A percentile compares a stretch with the other conserved stretches of the same genome.
Conservation (phyloP, 2,329 filamentous ascomycete genomes). For the Zymoseptoria passerinii region DNA sequence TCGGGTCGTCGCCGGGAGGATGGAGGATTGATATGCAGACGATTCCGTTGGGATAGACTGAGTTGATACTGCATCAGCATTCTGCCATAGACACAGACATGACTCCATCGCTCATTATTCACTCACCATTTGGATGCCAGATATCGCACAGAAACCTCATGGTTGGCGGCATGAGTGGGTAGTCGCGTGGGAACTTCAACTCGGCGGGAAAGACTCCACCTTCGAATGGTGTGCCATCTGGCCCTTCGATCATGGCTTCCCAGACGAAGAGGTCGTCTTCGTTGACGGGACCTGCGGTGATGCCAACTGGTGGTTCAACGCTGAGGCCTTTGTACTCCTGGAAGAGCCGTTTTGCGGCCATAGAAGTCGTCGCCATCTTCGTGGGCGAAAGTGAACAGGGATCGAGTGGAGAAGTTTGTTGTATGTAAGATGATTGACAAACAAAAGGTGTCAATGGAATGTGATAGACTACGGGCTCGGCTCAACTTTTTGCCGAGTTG, state of each 20-base stretch:
- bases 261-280: constrained; percentile 95
- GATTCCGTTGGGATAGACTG: constrained; percentile 83
- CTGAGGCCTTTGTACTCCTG: constrained; percentile 93
- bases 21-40: constrained; percentile 99
- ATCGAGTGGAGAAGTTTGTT: background rate
- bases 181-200: constrained; percentile 90
- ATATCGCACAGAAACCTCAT: constrained; percentile 94
- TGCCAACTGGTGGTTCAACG: constrained; percentile 92
- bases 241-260: constrained; percentile 94
- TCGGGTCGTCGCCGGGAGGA: constrained; percentile 90
- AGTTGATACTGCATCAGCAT: background rate
- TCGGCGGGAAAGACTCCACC: constrained; percentile 93
- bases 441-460: background rate
- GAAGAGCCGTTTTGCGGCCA: constrained; percentile 70
- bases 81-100: background rate
- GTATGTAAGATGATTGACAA: background rate
- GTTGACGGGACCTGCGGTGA: constrained; percentile 83
- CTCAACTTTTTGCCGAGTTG: background rate
- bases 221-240: constrained; percentile 91
- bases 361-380: constrained; percentile 28
- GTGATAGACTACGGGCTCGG: background rate
- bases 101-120: background rate
- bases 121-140: constrained; percentile 89
- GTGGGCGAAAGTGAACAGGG: background rate
- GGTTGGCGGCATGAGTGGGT: constrained; percentile 87